Evolutionary conservation across 495 filamentous ascomycete genomes (phyloP), one percentile per base, ranked within the genome.

Genomic region (Parathielavia hyrcaniae): DNA sequence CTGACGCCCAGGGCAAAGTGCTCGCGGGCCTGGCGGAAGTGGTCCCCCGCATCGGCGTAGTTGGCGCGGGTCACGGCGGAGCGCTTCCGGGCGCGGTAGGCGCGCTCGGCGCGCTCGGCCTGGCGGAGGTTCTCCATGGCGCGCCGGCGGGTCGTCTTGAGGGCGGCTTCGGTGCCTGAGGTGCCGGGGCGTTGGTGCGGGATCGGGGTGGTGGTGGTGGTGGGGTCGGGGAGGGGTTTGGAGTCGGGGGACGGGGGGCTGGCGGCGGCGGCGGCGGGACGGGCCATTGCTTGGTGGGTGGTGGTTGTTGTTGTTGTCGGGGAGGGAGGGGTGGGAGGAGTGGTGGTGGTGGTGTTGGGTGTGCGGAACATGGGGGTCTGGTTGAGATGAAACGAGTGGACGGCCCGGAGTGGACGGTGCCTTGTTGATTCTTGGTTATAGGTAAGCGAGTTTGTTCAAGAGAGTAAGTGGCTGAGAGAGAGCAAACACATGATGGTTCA

Each of bases 111-210:
- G 22, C 54, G 59, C 38, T 64, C 58, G 20, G 71, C 71, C 10
- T 61, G 46, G 26, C 58, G 35, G 38, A 66, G 62, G 19, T 62
- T 48, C 5, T 64, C 61, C 0, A 66, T 63, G 50, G 68, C 68
- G 23, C 41, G 57, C 20, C 57, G 64, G 16, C 62, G 60, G 44
- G 62, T 50, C 36, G 60, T 48, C n/a, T 59, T 40, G 32, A 73
- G 67, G 34, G 69, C 56, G n/a, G 62, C 57, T 34, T 68, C 65
- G 20, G 71, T 73, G 32, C 61, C 61, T 1, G 68, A 62, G n/a
- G 68, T 70, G 26, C 63, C 63, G 7, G 68, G 68, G 5, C 68
- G 61, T 12, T 63, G 50, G 32, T 44, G 40, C 0, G 35, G 26
- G 41, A n/a, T n/a, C n/a, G n/a, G n/a, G n/a, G 16, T 22, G 36